phyloP scores from a whole-genome alignment of 23 red algal genomes.

The Gracilariopsis chorda region DNA sequence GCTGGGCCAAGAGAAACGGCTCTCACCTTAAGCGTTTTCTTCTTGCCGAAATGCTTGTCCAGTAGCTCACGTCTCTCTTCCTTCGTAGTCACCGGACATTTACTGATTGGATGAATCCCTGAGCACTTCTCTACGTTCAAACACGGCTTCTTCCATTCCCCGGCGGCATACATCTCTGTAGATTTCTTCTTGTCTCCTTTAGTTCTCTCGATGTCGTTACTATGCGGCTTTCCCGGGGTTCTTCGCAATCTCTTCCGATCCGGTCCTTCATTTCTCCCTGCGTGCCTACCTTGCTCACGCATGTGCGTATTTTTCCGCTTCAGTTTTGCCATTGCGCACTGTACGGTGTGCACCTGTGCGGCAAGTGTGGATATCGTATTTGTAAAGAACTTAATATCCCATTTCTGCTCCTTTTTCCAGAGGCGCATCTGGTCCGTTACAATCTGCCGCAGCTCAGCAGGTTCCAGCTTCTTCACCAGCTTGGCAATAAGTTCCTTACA shows the following conservation, averaged over 20 bases:
- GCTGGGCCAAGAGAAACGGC: not conserved
- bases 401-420: not conserved
- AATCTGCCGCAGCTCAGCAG: not conserved
- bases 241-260: not conserved
- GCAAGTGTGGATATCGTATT: not conserved
- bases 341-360: not conserved
- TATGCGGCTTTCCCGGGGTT: not conserved
- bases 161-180: not conserved
- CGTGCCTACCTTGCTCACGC: not conserved
- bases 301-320: not conserved
- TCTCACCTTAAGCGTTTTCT: not conserved
- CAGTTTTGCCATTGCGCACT: not conserved
- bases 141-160: not conserved
- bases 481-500: not conserved
- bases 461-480: not conserved
- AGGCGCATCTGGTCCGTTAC: not conserved
- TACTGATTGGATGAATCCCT: not conserved
- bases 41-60: not conserved
- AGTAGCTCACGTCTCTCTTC: not conserved
- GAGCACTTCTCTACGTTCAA: not conserved
- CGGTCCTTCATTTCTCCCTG: not conserved
- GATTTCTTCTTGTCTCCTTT: not conserved
- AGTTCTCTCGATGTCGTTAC: not conserved
- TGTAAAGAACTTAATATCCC: not conserved
- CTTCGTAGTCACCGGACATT: not conserved